Conservation (phyloP, 148 eudicot species). For the Beta vulgaris region DNA sequence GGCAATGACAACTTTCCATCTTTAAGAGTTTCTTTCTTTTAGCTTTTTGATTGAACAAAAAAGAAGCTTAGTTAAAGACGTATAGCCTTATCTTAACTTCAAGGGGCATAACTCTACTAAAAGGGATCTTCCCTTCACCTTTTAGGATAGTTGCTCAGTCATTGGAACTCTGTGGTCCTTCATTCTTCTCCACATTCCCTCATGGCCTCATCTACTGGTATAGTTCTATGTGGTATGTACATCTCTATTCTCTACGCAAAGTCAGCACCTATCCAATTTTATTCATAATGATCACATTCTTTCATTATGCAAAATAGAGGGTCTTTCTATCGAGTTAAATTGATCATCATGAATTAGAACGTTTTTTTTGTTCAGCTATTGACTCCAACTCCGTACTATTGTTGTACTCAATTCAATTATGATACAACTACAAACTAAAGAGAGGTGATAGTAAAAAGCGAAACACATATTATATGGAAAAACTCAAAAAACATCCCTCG, state of each 20-base stretch:
- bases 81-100: conserved; percentile 25
- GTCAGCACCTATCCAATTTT: neutral
- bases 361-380: no score
- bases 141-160: conserved; percentile 14
- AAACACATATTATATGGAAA: no score
- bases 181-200: neutral
- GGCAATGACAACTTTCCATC: conserved; percentile 12
- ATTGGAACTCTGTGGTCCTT: conserved; percentile 25
- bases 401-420: no score
- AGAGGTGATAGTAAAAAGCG: no score
- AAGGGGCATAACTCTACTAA: conserved; percentile 15
- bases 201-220: neutral
- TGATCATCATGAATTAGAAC: no score
- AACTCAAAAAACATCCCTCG: no score
- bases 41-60: conserved; percentile 8
- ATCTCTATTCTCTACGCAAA: neutral
- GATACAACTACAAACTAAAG: no score
- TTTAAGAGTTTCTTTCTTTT: neutral
- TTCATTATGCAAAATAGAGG: no score
- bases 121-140: conserved; percentile 17
- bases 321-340: no score
- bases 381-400: no score
- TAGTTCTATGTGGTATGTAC: neutral
- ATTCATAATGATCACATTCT: conserved; percentile 1
- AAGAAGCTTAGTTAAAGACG: neutral